Conservation (phyloP, 306 rosid species). For the Sesbania bispinosa region DNA sequence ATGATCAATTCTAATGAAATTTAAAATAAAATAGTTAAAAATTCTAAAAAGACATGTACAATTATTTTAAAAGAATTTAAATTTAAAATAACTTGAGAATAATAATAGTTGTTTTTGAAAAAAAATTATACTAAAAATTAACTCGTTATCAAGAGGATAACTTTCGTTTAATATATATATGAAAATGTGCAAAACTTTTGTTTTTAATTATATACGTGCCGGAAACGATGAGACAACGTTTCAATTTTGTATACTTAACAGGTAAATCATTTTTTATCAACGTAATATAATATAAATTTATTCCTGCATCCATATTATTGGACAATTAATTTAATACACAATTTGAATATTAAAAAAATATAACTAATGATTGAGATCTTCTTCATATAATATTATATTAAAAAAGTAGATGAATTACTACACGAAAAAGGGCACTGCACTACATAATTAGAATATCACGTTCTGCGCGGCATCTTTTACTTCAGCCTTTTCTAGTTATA, state of each 20-base stretch:
- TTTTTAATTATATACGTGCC: not conserved
- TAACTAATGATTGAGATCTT: slow-evolving; percentile 30
- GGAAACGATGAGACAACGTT: not conserved
- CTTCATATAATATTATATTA: not conserved
- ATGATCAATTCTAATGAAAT: no score
- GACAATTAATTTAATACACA: not conserved
- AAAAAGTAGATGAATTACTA: not conserved
- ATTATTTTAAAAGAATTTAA: no score
- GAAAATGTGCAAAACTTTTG: not conserved
- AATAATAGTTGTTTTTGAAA: no score
- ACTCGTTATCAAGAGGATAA: no score
- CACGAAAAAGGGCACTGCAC: slow-evolving; percentile 27
- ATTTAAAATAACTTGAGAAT: no score
- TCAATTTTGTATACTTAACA: not conserved
- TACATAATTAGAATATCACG: slow-evolving; percentile 27
- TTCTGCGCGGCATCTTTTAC: slow-evolving; percentile 20
- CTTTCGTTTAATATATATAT: not conserved
- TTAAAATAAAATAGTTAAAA: no score
- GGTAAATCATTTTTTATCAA: not conserved
- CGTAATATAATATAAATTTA: not conserved
- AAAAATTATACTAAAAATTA: no score
- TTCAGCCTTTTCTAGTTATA: not conserved
- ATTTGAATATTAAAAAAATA: slow-evolving; percentile 11
- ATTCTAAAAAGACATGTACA: no score
- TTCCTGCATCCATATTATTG: not conserved